A percentile compares a stretch with the other conserved stretches of the same genome.
These are phyloP conservation scores for Magnolia officinalis DNA, from an alignment of 164 flowering plant species.

Conservation along the genomic window DNA sequence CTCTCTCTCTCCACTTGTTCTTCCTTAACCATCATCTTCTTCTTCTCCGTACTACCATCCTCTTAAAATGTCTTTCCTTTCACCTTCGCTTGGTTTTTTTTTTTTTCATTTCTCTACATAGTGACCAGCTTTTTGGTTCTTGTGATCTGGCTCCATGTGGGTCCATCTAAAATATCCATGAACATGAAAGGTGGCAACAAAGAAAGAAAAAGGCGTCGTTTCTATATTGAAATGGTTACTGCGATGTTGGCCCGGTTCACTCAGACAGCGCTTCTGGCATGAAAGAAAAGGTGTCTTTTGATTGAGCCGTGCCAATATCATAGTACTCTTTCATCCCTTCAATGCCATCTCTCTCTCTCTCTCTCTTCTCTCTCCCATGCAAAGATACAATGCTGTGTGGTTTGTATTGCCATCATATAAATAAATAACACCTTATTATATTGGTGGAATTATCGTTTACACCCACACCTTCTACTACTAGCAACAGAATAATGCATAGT, in stretches of 20 bases:
- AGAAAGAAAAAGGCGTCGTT: background rate
- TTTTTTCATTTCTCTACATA: background rate
- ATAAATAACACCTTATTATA: background rate
- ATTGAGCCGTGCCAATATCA: conserved; percentile 67
- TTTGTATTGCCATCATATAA: background rate
- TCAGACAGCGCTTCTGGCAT: background rate
- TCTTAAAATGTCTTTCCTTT: background rate
- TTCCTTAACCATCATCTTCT: background rate
- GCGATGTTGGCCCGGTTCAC: conserved; percentile 40
- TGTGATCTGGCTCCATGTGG: background rate
- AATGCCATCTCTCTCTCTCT: background rate
- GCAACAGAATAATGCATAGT: too few species aligned
- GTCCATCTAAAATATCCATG: background rate
- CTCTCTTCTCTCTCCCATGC: background rate
- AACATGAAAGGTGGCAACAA: background rate
- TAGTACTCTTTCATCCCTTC: conserved; percentile 38
- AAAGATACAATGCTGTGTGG: background rate
- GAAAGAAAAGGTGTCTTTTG: conserved; percentile 12
- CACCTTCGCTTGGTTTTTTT: background rate
- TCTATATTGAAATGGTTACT: conserved; percentile 30
- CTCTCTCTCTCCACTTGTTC: background rate
- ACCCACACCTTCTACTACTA: too few species aligned
- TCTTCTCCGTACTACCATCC: too few species aligned
- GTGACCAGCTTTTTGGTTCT: background rate
- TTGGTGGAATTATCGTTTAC: too few species aligned